phyloP scores from a whole-genome alignment of 2,329 filamentous ascomycete genomes.

The Colletotrichum trifolii region DNA sequence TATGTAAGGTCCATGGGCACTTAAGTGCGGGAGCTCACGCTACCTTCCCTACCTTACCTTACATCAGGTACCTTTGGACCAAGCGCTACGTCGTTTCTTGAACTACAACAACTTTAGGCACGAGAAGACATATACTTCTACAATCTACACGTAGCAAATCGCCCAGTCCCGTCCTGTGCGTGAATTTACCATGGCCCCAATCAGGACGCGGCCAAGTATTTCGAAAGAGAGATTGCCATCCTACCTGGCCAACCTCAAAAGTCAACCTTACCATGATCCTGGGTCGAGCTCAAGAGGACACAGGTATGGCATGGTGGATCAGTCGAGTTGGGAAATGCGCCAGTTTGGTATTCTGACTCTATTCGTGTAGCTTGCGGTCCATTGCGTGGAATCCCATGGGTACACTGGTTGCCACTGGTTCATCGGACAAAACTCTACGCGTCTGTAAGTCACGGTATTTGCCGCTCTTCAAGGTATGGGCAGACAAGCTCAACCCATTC shows the following conservation, averaged over 20 bases:
- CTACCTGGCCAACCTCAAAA: conserved; percentile 75
- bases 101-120: no score
- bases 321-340: conserved; percentile 13
- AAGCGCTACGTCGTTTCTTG: no score
- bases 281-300: conserved; percentile 64
- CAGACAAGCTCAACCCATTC: conserved; percentile 5
- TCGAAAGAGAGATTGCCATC: conserved; percentile 76
- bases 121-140: not conserved
- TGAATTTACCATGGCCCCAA: conserved; percentile 15
- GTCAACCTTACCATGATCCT: conserved; percentile 76
- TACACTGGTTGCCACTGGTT: conserved; percentile 84
- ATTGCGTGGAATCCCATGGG: conserved; percentile 92
- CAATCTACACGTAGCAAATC: not conserved
- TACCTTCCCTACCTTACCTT: no score
- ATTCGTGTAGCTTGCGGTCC: conserved; percentile 70
- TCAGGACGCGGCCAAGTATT: conserved; percentile 60
- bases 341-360: conserved; percentile 41
- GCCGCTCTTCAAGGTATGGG: not conserved
- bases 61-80: no score
- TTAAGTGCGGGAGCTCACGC: no score
- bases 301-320: conserved; percentile 57
- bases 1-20: no score
- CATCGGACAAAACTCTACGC: conserved; percentile 75
- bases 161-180: conserved; percentile 7
- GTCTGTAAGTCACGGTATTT: conserved; percentile 68